A percentile compares a stretch with the other conserved stretches of the same genome.
Evolutionary conservation across 768 basidiomycete genomes (phyloP).

Genomic region (Boletus barrowsii): DNA sequence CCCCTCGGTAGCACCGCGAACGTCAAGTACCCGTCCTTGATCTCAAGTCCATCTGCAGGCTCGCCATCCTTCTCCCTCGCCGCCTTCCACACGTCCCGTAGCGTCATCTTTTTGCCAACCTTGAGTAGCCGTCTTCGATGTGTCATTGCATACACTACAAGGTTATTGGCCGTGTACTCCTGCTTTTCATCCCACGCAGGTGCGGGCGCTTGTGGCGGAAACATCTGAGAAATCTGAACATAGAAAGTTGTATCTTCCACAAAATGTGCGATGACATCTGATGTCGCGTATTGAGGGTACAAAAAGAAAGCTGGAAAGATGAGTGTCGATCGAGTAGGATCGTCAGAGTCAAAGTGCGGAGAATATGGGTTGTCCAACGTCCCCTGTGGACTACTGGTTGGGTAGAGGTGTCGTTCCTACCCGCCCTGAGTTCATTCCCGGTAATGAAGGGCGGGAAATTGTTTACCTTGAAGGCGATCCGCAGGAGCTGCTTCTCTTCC

Average conservation of each 20-base stretch:
- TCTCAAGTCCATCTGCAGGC: slow-evolving; percentile 72
- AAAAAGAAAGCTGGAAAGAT: slow-evolving; percentile 89
- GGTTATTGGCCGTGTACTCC: slow-evolving; percentile 60
- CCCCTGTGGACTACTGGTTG: slow-evolving; percentile 47
- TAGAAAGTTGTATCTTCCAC: slow-evolving; percentile 81
- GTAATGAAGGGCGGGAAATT: not conserved
- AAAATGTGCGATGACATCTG: slow-evolving; percentile 86
- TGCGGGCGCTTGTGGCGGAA: slow-evolving; percentile 62
- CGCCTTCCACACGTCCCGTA: slow-evolving; percentile 69
- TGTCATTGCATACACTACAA: slow-evolving; percentile 86
- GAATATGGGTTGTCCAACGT: slow-evolving; percentile 53
- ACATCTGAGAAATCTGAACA: slow-evolving; percentile 77
- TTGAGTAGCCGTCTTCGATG: slow-evolving; percentile 74
- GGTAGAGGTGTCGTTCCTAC: slow-evolving; percentile 73
- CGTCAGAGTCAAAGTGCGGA: slow-evolving; percentile 67
- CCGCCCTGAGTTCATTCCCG: slow-evolving; percentile 2
- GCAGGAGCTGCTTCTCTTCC: slow-evolving; percentile 52
- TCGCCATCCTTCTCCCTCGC: slow-evolving; percentile 60
- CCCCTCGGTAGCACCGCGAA: slow-evolving; percentile 80
- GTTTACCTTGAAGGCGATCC: slow-evolving; percentile 63
- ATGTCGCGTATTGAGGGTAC: slow-evolving; percentile 86
- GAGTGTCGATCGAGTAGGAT: slow-evolving; percentile 55
- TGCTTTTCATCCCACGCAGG: slow-evolving; percentile 75
- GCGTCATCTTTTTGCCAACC: slow-evolving; percentile 86
- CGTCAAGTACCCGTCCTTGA: slow-evolving; percentile 78